Conservation (phyloP, 345 rosid genomes). For the Kernera saxatilis region DNA sequence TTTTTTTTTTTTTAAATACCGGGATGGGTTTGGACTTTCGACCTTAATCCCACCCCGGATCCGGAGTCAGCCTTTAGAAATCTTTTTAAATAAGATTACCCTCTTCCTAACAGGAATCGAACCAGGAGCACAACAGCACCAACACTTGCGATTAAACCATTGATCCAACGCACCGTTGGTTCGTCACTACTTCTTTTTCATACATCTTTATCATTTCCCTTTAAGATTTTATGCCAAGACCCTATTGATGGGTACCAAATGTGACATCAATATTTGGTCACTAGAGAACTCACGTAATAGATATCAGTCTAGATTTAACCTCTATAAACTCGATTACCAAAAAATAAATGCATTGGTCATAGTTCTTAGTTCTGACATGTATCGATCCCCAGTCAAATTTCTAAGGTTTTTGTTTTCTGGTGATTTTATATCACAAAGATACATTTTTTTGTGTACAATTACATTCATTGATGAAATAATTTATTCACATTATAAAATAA, state of each 20-base stretch:
- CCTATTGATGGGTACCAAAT: background rate
- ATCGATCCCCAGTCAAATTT: background rate
- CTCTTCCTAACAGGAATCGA: no score
- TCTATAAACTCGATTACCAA: background rate
- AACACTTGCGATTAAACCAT: no score
- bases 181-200: slow-evolving; percentile 1
- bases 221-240: background rate
- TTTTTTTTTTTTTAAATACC: no score
- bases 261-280: background rate
- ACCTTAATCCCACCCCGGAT: no score
- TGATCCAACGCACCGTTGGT: no score
- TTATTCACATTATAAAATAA: background rate
- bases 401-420: background rate
- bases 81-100: no score
- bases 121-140: no score
- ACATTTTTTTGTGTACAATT: background rate
- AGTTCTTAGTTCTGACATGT: background rate
- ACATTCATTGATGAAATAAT: background rate
- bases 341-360: background rate
- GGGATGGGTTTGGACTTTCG: no score
- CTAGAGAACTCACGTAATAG: background rate
- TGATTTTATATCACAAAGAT: background rate
- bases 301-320: background rate
- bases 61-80: no score
- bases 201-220: background rate